phyloP scores from a whole-genome alignment of 352 stramenopile genomes.

The Sclerospora graminicola region DNA sequence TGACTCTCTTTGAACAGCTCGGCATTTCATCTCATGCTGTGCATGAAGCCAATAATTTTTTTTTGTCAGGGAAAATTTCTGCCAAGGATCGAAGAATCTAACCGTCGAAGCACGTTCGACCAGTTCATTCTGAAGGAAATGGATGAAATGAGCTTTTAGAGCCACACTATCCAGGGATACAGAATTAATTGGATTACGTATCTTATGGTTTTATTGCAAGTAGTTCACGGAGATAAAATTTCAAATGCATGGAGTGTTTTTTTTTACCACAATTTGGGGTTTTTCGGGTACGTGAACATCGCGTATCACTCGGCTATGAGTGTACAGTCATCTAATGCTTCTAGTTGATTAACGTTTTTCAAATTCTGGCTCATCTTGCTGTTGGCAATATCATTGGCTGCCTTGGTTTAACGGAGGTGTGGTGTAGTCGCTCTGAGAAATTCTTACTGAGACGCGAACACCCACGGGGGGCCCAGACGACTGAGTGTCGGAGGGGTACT shows the following conservation, averaged over 20 bases:
- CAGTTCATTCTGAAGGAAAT: constrained; percentile 91
- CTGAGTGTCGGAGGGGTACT: too few species aligned
- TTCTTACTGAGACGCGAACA: too few species aligned
- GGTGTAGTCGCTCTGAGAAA: too few species aligned
- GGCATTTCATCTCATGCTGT: too few species aligned
- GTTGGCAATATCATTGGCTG: constrained; percentile 94
- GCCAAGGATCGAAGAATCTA: constrained; percentile 89
- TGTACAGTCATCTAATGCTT: constrained; percentile 87
- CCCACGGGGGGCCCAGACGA: too few species aligned
- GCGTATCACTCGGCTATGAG: constrained; percentile 95
- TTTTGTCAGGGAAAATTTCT: constrained; percentile 94
- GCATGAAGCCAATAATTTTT: constrained; percentile 50
- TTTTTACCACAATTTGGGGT: neutral
- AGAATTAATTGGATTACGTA: constrained; percentile 94
- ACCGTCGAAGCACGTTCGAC: constrained; percentile 92
- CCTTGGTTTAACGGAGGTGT: constrained; percentile 97
- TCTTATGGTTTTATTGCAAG: constrained; percentile 95
- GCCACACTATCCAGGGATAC: constrained; percentile 91
- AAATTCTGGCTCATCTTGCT: constrained; percentile 92
- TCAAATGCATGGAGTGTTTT: neutral
- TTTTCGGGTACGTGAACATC: constrained; percentile 91
- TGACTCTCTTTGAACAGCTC: too few species aligned
- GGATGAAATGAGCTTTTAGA: constrained; percentile 91
- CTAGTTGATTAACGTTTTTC: neutral
- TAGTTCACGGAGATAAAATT: constrained; percentile 19